Conservation (phyloP, 805 yeast species). For the Candida schatavii region DNA sequence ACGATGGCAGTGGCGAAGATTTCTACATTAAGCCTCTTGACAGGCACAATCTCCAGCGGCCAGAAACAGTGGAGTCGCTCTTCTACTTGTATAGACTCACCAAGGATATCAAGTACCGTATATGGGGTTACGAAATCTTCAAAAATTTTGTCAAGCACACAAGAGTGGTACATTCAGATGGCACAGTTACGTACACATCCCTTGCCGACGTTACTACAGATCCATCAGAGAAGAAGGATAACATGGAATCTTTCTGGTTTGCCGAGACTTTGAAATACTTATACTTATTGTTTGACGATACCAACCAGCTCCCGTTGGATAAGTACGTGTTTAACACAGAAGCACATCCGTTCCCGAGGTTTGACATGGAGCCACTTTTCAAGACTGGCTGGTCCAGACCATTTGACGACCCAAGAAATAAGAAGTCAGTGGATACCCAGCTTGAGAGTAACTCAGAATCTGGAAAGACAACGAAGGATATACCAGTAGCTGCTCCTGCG, state of each 20-base stretch:
- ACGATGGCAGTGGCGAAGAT: conserved; percentile 36
- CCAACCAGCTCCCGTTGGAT: conserved; percentile 59
- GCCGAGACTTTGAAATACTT: conserved; percentile 90
- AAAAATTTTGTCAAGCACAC: conserved; percentile 63
- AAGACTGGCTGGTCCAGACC: conserved; percentile 61
- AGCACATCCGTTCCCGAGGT: conserved; percentile 88
- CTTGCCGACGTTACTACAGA: conserved; percentile 60
- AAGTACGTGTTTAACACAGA: conserved; percentile 84
- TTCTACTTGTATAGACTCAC: conserved; percentile 79
- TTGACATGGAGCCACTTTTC: conserved; percentile 50
- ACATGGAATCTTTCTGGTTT: conserved; percentile 90
- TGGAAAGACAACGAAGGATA: conserved; percentile 20
- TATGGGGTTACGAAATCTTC: conserved; percentile 89
- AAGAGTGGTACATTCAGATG: conserved; percentile 40
- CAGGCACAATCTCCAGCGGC: conserved; percentile 84
- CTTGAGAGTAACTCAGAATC: not conserved
- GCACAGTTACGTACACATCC: conserved; percentile 55
- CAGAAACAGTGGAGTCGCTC: conserved; percentile 89
- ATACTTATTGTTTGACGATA: conserved; percentile 71
- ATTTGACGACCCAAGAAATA: conserved; percentile 18
- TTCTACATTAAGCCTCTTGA: conserved; percentile 70
- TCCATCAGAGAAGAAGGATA: conserved; percentile 60
- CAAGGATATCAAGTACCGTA: conserved; percentile 74
- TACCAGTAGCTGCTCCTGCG: conserved; percentile 42
- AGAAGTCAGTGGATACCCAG: conserved; percentile 1